phyloP scores from a whole-genome alignment of 164 flowering plant genomes.

The Aristolochia californica region DNA sequence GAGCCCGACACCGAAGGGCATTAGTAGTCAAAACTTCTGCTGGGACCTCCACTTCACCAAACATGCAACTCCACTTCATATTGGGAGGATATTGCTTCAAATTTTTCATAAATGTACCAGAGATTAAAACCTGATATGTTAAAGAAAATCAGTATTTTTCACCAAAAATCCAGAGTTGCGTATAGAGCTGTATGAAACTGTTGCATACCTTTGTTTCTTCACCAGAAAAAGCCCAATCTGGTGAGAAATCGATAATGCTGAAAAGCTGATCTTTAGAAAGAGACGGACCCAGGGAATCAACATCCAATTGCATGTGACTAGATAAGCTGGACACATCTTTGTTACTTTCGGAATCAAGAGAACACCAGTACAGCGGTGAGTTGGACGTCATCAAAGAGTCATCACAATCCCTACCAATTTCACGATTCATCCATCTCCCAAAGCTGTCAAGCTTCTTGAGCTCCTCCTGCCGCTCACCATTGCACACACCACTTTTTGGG shows the following conservation, averaged over 20 bases:
- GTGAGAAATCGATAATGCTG: slow-evolving; percentile 55
- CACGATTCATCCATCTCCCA: slow-evolving; percentile 64
- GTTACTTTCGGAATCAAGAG: slow-evolving; percentile 34
- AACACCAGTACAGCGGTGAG: slow-evolving; percentile 48
- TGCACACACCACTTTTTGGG: slow-evolving; percentile 6
- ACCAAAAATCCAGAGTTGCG: neutral
- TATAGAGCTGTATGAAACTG: neutral
- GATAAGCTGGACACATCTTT: slow-evolving; percentile 51
- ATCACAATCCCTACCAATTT: slow-evolving; percentile 59
- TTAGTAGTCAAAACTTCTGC: slow-evolving; percentile 41
- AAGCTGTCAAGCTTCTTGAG: slow-evolving; percentile 62
- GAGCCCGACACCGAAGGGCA: slow-evolving; percentile 55
- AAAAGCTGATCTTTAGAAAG: slow-evolving; percentile 69
- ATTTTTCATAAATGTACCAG: slow-evolving; percentile 45
- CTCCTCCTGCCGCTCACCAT: slow-evolving; percentile 17
- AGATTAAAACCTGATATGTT: slow-evolving; percentile 43
- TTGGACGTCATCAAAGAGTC: slow-evolving; percentile 54
- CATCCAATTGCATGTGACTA: slow-evolving; percentile 48
- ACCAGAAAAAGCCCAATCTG: slow-evolving; percentile 61
- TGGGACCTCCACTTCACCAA: slow-evolving; percentile 69
- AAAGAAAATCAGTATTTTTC: neutral
- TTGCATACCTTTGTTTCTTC: slow-evolving; percentile 45
- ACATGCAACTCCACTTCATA: slow-evolving; percentile 70
- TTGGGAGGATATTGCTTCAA: slow-evolving; percentile 13
- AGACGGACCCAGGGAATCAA: slow-evolving; percentile 47